Percentiles rank a stretch among this genome's conserved stretches.
phyloP scores from a whole-genome alignment of 306 rosid species.

The Vicia faba region DNA sequence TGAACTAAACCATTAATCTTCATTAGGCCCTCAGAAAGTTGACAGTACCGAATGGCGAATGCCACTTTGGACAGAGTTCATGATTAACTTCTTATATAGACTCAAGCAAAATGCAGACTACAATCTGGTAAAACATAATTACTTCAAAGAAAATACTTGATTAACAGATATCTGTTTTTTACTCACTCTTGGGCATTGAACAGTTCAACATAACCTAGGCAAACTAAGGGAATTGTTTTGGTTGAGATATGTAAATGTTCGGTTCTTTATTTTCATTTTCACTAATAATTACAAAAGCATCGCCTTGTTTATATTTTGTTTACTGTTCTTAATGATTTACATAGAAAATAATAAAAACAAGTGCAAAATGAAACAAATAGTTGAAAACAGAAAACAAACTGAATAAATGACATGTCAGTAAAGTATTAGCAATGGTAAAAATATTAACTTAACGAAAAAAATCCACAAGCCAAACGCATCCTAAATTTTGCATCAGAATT shows the following conservation, averaged over 20 bases:
- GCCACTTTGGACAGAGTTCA: constrained; percentile 17
- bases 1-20: constrained; percentile 11
- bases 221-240: constrained; percentile 16
- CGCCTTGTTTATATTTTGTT: neutral
- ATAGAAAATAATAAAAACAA: neutral
- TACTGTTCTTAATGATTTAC: neutral
- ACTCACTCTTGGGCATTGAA: neutral
- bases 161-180: neutral
- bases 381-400: constrained; percentile 1
- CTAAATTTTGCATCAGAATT: constrained; percentile 5
- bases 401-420: neutral
- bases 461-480: neutral
- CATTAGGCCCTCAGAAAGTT: constrained; percentile 16
- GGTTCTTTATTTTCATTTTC: neutral
- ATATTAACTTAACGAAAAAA: neutral
- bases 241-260: neutral
- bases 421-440: neutral
- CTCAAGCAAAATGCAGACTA: constrained; percentile 21
- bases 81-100: constrained; percentile 20
- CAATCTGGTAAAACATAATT: constrained; percentile 11
- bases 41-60: constrained; percentile 17
- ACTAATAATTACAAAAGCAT: neutral
- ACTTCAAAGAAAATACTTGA: neutral
- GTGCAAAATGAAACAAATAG: neutral
- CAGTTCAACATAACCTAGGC: constrained; percentile 5